phyloP scores from a whole-genome alignment of 805 yeast species.

The Myxozyma vanderwaltii region DNA sequence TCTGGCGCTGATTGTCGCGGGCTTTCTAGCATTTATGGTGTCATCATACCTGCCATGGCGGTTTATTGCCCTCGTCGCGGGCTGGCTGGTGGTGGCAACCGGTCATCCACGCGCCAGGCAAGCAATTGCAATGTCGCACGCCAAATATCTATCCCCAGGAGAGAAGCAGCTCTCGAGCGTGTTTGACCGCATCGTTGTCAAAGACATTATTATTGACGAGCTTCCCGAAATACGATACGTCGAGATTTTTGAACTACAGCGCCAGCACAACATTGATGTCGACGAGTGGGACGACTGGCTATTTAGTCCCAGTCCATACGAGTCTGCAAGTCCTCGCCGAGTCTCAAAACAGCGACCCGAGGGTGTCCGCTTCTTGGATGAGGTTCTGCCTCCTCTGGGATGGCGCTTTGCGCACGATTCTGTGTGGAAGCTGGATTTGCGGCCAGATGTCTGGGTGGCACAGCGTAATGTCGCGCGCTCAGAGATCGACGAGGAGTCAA shows the following conservation, averaged over 20 bases:
- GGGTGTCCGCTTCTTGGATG: slow-evolving; percentile 58
- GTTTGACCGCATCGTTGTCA: slow-evolving; percentile 46
- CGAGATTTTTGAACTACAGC: slow-evolving; percentile 76
- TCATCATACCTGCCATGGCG: slow-evolving; percentile 35
- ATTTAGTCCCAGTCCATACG: slow-evolving; percentile 61
- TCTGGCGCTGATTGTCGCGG: slow-evolving; percentile 18
- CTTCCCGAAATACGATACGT: slow-evolving; percentile 61
- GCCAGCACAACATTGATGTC: slow-evolving; percentile 57
- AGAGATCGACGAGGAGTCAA: slow-evolving; percentile 38
- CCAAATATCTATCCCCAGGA: slow-evolving; percentile 36
- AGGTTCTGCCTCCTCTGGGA: slow-evolving; percentile 65
- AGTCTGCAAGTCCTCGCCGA: slow-evolving; percentile 50
- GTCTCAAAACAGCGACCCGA: slow-evolving; percentile 59
- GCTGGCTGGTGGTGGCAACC: slow-evolving; percentile 29
- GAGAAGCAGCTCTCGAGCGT: slow-evolving; percentile 41
- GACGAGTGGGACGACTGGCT: slow-evolving; percentile 63
- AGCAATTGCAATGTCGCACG: slow-evolving; percentile 12
- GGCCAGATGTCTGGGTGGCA: slow-evolving; percentile 55
- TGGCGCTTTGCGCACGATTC: slow-evolving; percentile 69
- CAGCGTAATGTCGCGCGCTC: slow-evolving; percentile 48
- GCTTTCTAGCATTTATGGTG: slow-evolving; percentile 47
- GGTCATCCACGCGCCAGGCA: slow-evolving; percentile 33
- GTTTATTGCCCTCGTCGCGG: slow-evolving; percentile 21
- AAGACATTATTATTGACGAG: slow-evolving; percentile 66
- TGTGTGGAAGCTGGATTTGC: slow-evolving; percentile 65